A percentile compares a stretch with the other conserved stretches of the same genome.
Evolutionary conservation across 495 filamentous ascomycete species (phyloP).

Genomic region (Glonium stellatum): DNA sequence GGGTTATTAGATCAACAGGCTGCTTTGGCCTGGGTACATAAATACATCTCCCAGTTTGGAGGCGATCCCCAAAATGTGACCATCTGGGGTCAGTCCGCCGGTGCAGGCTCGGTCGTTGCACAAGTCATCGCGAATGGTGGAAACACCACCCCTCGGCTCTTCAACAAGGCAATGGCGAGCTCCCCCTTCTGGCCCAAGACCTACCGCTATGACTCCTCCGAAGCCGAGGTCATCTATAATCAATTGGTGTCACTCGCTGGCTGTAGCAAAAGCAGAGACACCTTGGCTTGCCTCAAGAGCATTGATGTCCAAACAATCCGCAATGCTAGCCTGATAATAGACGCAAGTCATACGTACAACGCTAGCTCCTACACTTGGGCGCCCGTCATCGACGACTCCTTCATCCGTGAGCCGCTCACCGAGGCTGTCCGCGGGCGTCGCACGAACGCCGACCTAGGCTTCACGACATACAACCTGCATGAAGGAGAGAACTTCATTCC

Average conservation of each 20-base stretch:
- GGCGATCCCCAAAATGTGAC: slow-evolving; percentile 30
- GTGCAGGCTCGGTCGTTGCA: slow-evolving; percentile 50
- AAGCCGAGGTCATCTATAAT: slow-evolving; percentile 46
- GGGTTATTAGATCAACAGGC: slow-evolving; percentile 33
- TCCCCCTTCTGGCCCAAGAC: slow-evolving; percentile 58
- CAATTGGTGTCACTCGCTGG: slow-evolving; percentile 41
- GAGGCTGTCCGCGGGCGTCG: slow-evolving; percentile 35
- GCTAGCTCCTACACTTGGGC: slow-evolving; percentile 52
- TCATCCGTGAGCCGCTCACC: slow-evolving; percentile 44
- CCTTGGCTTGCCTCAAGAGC: slow-evolving; percentile 45
- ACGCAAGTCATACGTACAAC: slow-evolving; percentile 43
- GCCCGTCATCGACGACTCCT: slow-evolving; percentile 52
- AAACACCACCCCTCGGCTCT: slow-evolving; percentile 30
- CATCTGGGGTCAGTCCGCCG: slow-evolving; percentile 43
- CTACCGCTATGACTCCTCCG: slow-evolving; percentile 44
- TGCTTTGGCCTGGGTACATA: slow-evolving; percentile 30
- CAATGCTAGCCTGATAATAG: slow-evolving; percentile 42
- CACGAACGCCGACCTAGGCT: slow-evolving; percentile 44
- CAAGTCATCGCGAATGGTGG: slow-evolving; percentile 45
- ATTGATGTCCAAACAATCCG: slow-evolving; percentile 46
- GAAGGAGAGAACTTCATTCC: slow-evolving; percentile 57
- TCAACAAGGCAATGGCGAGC: slow-evolving; percentile 49
- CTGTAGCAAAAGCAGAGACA: slow-evolving; percentile 38
- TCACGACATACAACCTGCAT: slow-evolving; percentile 53
- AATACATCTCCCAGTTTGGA: slow-evolving; percentile 31